Evolutionary conservation across 805 yeast genomes (phyloP).

Genomic region (Candida sphagnicola): DNA sequence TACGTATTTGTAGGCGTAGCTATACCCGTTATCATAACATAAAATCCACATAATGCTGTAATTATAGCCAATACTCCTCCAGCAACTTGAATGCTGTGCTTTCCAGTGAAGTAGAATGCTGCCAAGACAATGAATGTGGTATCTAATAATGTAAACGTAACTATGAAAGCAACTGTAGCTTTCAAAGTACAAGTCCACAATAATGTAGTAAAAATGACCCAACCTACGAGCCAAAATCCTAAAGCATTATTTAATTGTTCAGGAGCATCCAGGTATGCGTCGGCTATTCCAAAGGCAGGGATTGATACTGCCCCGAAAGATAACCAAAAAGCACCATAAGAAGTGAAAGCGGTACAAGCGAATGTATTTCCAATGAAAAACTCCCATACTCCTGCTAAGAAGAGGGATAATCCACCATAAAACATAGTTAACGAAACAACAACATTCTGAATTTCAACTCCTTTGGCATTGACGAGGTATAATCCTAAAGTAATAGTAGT

Average conservation of each 20-base stretch:
- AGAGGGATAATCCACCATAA: slow-evolving; percentile 47
- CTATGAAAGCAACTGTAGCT: slow-evolving; percentile 47
- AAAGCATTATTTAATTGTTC: slow-evolving; percentile 45
- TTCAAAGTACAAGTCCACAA: slow-evolving; percentile 52
- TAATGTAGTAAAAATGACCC: slow-evolving; percentile 62
- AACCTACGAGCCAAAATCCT: slow-evolving; percentile 58
- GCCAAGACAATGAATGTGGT: slow-evolving; percentile 52
- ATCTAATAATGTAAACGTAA: slow-evolving; percentile 51
- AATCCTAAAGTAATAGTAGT: slow-evolving; percentile 47
- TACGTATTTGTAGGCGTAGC: slow-evolving; percentile 59
- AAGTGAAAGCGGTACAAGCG: slow-evolving; percentile 50
- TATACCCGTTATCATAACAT: slow-evolving; percentile 57
- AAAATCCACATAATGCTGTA: slow-evolving; percentile 54
- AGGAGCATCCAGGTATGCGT: slow-evolving; percentile 41
- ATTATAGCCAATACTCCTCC: slow-evolving; percentile 61
- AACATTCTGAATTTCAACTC: slow-evolving; percentile 39
- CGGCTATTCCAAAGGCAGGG: slow-evolving; percentile 52
- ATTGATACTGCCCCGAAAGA: slow-evolving; percentile 45
- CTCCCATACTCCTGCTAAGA: slow-evolving; percentile 51
- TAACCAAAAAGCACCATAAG: slow-evolving; percentile 56
- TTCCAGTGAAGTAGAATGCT: slow-evolving; percentile 47
- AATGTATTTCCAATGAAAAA: slow-evolving; percentile 49
- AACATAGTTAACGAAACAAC: slow-evolving; percentile 45
- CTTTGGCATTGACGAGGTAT: slow-evolving; percentile 42
- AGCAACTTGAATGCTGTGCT: slow-evolving; percentile 40